phyloP scores from a whole-genome alignment of 2,329 filamentous ascomycete species.

The Pseudomassariella vexata region DNA sequence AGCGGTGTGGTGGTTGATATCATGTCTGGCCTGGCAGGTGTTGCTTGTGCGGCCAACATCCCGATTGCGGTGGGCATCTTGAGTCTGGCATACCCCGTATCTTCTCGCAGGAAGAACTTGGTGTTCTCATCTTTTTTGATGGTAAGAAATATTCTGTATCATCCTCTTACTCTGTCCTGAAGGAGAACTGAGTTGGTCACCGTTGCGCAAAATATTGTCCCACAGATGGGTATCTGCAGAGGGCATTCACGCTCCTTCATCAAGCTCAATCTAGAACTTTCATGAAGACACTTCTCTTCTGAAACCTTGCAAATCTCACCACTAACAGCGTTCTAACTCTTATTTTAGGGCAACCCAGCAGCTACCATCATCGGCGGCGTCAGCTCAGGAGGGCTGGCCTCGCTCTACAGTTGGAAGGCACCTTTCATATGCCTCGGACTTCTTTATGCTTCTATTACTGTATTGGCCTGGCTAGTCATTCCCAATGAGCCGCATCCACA shows the following conservation, averaged over 20 bases:
- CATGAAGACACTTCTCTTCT: too few species aligned
- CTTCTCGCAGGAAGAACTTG: slow-evolving; percentile 25
- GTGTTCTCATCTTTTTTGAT: slow-evolving; percentile 27
- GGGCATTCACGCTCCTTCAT: too few species aligned
- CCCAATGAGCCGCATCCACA: slow-evolving; percentile 12
- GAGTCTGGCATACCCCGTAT: slow-evolving; percentile 21
- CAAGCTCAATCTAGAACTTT: too few species aligned
- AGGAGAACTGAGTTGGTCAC: too few species aligned
- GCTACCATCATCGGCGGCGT: slow-evolving; percentile 26
- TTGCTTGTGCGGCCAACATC: slow-evolving; percentile 25
- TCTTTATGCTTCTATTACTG: slow-evolving; percentile 19
- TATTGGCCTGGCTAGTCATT: slow-evolving; percentile 20
- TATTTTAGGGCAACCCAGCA: slow-evolving; percentile 24
- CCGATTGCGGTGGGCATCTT: slow-evolving; percentile 25
- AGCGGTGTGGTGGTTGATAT: slow-evolving; percentile 23
- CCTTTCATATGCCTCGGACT: slow-evolving; percentile 23
- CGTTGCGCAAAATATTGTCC: too few species aligned
- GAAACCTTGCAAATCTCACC: too few species aligned
- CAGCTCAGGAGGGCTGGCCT: slow-evolving; percentile 23
- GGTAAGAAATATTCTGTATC: too few species aligned
- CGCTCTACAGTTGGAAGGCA: slow-evolving; percentile 22
- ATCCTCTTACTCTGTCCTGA: too few species aligned
- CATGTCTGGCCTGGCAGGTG: slow-evolving; percentile 23
- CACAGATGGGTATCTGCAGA: too few species aligned
- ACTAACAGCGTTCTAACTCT: too few species aligned